These are phyloP conservation scores for Herpotrichia juniperi DNA, from an alignment of 2,329 filamentous ascomycete species.

Conservation along the genomic window DNA sequence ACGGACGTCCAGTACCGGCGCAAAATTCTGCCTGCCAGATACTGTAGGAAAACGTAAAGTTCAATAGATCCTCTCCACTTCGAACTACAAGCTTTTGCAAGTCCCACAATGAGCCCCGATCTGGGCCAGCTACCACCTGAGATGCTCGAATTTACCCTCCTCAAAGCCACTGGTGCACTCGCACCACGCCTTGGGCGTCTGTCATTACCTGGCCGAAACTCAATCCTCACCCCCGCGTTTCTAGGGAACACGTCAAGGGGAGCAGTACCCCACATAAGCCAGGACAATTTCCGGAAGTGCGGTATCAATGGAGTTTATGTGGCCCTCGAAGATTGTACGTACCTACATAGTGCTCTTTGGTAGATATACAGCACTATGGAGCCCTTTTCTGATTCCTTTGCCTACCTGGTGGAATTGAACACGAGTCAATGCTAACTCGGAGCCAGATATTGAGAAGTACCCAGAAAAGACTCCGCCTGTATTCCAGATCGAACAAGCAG, in stretches of 20 bases:
- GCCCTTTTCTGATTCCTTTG: too few relatives aligned
- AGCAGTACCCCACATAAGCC: conserved; percentile 83
- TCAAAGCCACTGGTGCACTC: conserved; percentile 44
- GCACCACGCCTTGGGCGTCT: conserved; percentile 72
- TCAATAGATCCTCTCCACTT: background rate
- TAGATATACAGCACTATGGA: too few relatives aligned
- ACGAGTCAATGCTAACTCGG: conserved; percentile 43
- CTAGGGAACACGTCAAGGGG: conserved; percentile 83
- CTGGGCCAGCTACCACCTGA: conserved; percentile 37
- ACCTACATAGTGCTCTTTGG: too few relatives aligned
- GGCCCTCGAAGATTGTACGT: conserved; percentile 90
- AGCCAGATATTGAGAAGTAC: conserved; percentile 67
- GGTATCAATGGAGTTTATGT: conserved; percentile 76
- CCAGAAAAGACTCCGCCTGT: conserved; percentile 57
- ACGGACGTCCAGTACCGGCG: too few relatives aligned
- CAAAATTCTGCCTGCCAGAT: background rate
- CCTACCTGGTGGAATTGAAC: too few relatives aligned
- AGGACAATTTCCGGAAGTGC: conserved; percentile 75
- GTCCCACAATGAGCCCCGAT: background rate
- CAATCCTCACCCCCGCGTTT: conserved; percentile 84
- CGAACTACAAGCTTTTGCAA: background rate
- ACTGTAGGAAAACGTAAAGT: too few relatives aligned
- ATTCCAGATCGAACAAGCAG: conserved; percentile 55
- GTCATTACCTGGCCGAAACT: conserved; percentile 64
- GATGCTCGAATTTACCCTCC: conserved; percentile 53